Evolutionary conservation across 2,329 filamentous ascomycete species (phyloP).

Genomic region (Chaetomiaceae sp.): DNA sequence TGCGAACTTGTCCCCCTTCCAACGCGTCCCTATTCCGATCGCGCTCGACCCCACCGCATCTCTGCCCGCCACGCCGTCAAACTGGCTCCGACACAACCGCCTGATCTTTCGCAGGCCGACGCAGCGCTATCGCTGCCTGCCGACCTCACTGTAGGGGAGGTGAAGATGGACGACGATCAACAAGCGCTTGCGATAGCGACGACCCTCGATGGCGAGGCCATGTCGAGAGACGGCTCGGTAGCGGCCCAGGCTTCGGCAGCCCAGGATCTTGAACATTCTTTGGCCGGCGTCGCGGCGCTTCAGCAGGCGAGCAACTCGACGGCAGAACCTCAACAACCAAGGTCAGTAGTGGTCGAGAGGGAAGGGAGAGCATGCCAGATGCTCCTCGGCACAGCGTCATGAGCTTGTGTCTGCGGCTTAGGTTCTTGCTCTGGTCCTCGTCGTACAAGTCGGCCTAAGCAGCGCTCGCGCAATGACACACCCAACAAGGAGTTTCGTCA

Average conservation of each 20-base stretch:
- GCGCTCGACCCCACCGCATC: not conserved
- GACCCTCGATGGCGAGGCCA: constrained; percentile 45
- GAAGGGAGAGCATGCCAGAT: not conserved
- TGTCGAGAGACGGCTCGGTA: constrained; percentile 47
- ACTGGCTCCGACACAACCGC: constrained; percentile 27
- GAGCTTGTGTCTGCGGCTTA: too few relatives aligned
- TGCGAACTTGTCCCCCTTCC: not conserved
- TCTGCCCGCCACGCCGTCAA: constrained; percentile 21
- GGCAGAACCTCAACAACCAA: constrained; percentile 41
- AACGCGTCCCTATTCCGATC: not conserved
- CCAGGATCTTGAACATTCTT: constrained; percentile 35
- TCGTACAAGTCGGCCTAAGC: too few relatives aligned
- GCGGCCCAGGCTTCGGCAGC: constrained; percentile 40
- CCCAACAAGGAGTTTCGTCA: too few relatives aligned
- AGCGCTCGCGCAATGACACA: too few relatives aligned
- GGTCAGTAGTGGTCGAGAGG: constrained; percentile 35
- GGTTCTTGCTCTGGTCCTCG: not conserved
- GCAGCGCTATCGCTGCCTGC: constrained; percentile 21
- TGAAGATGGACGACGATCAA: constrained; percentile 45
- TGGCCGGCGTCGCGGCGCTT: constrained; percentile 44
- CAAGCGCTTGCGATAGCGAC: constrained; percentile 36
- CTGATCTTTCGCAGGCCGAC: constrained; percentile 18
- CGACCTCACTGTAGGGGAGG: constrained; percentile 26
- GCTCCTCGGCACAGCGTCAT: too few relatives aligned
- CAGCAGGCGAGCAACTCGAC: constrained; percentile 36